Conservation (phyloP, 2,329 filamentous ascomycete species). For the Alternaria hordeiaustralica region DNA sequence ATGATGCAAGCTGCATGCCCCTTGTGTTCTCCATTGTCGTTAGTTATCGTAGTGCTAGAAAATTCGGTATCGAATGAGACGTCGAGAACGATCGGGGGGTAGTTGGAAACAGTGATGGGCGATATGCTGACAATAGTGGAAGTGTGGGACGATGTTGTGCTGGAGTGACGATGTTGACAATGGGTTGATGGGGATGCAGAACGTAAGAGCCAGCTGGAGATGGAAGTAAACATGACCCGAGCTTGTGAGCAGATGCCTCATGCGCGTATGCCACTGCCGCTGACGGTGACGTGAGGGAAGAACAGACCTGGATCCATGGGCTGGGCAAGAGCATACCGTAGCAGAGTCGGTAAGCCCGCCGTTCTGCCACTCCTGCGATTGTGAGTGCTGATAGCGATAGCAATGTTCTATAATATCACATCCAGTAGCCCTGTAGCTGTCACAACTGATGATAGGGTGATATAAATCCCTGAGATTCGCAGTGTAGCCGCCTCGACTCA, state of each 20-base stretch:
- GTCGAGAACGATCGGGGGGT: background rate
- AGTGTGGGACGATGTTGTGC: background rate
- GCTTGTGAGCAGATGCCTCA: background rate
- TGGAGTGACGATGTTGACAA: background rate
- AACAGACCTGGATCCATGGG: background rate
- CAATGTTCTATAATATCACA: background rate
- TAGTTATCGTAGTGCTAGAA: background rate
- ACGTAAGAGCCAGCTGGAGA: background rate
- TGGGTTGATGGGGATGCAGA: background rate
- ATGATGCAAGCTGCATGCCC: background rate
- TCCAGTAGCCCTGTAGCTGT: background rate
- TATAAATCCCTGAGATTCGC: background rate
- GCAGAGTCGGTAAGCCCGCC: no score
- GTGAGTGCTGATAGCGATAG: background rate
- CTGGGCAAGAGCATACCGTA: no score
- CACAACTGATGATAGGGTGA: background rate
- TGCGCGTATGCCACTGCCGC: background rate
- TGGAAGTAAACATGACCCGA: background rate
- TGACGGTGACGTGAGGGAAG: background rate
- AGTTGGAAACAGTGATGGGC: background rate
- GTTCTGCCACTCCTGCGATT: background rate
- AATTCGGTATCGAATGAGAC: background rate
- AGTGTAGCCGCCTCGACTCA: background rate
- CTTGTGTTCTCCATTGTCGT: background rate
- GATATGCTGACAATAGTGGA: background rate